Percentiles rank a stretch among this genome's conserved stretches.
These are phyloP conservation scores for Colletotrichum orbiculare DNA, from an alignment of 2,329 filamentous ascomycete species.

Conservation along the genomic window DNA sequence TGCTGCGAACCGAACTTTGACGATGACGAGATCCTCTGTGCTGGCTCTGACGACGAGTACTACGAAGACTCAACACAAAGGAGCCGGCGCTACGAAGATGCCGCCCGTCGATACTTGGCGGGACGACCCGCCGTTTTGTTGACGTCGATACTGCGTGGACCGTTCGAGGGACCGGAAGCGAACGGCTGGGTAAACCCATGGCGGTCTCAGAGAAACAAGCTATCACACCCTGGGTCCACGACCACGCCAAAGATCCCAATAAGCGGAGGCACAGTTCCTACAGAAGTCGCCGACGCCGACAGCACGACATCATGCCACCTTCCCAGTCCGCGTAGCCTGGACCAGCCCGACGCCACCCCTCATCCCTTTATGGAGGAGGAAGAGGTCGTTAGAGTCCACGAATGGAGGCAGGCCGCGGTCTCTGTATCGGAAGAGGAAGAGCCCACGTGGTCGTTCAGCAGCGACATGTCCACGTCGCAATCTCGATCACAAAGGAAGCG, in stretches of 20 bases:
- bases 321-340: constrained; percentile 54
- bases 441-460: constrained; percentile 39
- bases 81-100: constrained; percentile 66
- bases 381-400: constrained; percentile 46
- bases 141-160: constrained; percentile 71
- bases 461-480: constrained; percentile 36
- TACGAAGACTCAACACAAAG: constrained; percentile 59
- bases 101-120: constrained; percentile 67
- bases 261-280: not conserved
- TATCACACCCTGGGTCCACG: constrained; percentile 6
- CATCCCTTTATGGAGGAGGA: constrained; percentile 46
- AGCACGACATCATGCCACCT: constrained; percentile 48
- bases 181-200: constrained; percentile 66
- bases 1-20: constrained; percentile 54
- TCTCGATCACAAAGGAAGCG: constrained; percentile 39
- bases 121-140: constrained; percentile 67
- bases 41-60: constrained; percentile 68
- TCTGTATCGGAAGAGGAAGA: constrained; percentile 23
- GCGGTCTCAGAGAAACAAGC: constrained; percentile 46
- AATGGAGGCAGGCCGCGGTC: constrained; percentile 44
- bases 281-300: constrained; percentile 8
- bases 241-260: constrained; percentile 11
- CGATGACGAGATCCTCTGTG: constrained; percentile 60
- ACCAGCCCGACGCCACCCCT: constrained; percentile 44
- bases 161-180: constrained; percentile 57